Conservation (phyloP, 805 yeast species). For the Spathaspora sp. region DNA sequence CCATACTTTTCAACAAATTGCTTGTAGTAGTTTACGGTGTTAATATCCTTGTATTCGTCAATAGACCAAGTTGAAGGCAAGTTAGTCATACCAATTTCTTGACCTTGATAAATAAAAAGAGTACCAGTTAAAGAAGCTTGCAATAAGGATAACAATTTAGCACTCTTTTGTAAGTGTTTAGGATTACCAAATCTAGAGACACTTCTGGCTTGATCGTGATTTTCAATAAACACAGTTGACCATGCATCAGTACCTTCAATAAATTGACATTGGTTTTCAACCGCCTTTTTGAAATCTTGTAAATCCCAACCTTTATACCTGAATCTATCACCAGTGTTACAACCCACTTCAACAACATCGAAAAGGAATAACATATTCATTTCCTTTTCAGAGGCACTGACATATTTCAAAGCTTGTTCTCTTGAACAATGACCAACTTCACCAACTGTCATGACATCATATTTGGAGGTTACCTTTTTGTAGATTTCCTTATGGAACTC, state of each 20-base stretch:
- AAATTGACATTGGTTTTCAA: constrained; percentile 31
- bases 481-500: constrained; percentile 56
- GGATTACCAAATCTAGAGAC: constrained; percentile 50
- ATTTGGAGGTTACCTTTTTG: constrained; percentile 37
- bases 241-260: constrained; percentile 52
- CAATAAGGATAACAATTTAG: constrained; percentile 47
- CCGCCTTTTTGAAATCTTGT: constrained; percentile 41
- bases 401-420: constrained; percentile 42
- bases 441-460: constrained; percentile 56
- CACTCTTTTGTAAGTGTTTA: constrained; percentile 33
- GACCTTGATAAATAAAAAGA: constrained; percentile 57
- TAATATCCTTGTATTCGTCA: constrained; percentile 51
- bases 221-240: constrained; percentile 53
- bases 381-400: constrained; percentile 34
- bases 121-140: constrained; percentile 51
- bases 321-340: constrained; percentile 31
- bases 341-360: constrained; percentile 35
- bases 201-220: constrained; percentile 57
- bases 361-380: constrained; percentile 35
- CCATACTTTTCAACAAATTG: constrained; percentile 25
- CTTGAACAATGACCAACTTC: constrained; percentile 46
- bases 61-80: constrained; percentile 45
- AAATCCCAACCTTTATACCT: constrained; percentile 28
- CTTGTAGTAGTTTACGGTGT: constrained; percentile 40
- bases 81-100: constrained; percentile 56